Percentiles rank a stretch among this genome's conserved stretches.
These are phyloP conservation scores for Magnolia sinica DNA, from an alignment of 164 flowering plant species.

Conservation along the genomic window DNA sequence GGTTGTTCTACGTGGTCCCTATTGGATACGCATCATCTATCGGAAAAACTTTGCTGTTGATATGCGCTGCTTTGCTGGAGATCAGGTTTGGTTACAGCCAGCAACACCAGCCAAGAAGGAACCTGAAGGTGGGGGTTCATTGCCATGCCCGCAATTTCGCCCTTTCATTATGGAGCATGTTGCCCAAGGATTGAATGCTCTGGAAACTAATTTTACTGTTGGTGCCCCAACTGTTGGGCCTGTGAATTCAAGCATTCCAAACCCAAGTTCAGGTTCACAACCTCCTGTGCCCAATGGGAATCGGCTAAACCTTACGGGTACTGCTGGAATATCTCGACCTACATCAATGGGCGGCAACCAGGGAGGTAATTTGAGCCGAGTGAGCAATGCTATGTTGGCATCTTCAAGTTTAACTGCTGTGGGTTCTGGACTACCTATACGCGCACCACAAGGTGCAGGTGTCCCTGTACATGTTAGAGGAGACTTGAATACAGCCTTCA, in stretches of 20 bases:
- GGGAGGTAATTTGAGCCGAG: conserved; percentile 49
- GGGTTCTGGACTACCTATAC: conserved; percentile 57
- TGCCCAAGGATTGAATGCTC: conserved; percentile 89
- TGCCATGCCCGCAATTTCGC: conserved; percentile 97
- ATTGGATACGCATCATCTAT: conserved; percentile 93
- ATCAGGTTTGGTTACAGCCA: conserved; percentile 99
- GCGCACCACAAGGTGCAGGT: conserved; percentile 65
- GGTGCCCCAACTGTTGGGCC: conserved; percentile 60
- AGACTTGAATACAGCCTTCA: conserved; percentile 94
- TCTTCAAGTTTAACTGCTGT: conserved; percentile 49
- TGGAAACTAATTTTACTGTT: conserved; percentile 66
- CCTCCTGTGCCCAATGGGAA: conserved; percentile 44
- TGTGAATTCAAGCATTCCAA: conserved; percentile 44
- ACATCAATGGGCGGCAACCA: conserved; percentile 35
- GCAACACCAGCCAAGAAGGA: conserved; percentile 97
- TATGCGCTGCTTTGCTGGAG: conserved; percentile 99
- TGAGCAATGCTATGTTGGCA: conserved; percentile 46
- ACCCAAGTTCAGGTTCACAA: conserved; percentile 50
- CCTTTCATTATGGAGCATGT: conserved; percentile 99
- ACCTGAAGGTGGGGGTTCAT: conserved; percentile 83
- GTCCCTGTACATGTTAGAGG: conserved; percentile 91
- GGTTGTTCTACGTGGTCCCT: conserved; percentile 92
- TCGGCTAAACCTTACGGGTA: conserved; percentile 45
- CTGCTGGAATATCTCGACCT: conserved; percentile 55
- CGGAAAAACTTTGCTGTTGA: conserved; percentile 93